A percentile compares a stretch with the other conserved stretches of the same genome.
Evolutionary conservation across 2,329 filamentous ascomycete genomes (phyloP).

Genomic region (Cadophora sp.): DNA sequence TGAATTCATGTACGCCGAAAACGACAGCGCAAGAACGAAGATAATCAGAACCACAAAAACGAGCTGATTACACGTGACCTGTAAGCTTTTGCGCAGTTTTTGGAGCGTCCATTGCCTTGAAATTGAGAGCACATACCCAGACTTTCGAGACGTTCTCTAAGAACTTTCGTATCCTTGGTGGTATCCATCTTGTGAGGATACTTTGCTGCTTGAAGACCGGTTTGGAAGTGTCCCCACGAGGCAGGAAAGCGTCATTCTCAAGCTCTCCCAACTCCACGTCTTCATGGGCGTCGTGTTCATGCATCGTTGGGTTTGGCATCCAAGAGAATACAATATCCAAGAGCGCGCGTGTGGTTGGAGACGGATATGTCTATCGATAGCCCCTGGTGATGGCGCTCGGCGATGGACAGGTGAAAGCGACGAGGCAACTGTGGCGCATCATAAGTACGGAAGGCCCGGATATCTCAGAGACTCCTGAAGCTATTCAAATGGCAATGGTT

Average conservation of each 20-base stretch:
- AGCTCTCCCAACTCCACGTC: slow-evolving; percentile 26
- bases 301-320: neutral
- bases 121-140: slow-evolving; percentile 18
- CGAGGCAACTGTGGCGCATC: slow-evolving; percentile 5
- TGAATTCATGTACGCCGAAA: slow-evolving; percentile 24
- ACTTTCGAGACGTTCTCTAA: slow-evolving; percentile 26
- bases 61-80: slow-evolving; percentile 30
- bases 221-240: slow-evolving; percentile 4
- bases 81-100: slow-evolving; percentile 1
- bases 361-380: neutral
- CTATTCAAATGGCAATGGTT: neutral
- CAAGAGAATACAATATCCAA: neutral
- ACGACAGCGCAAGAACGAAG: slow-evolving; percentile 28
- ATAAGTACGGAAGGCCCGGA: slow-evolving; percentile 9
- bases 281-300: neutral
- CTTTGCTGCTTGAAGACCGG: neutral
- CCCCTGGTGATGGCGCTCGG: neutral
- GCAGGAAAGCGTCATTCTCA: slow-evolving; percentile 31
- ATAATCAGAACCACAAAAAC: slow-evolving; percentile 24
- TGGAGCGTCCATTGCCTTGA: neutral
- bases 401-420: neutral
- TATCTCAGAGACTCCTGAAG: no score
- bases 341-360: neutral
- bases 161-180: slow-evolving; percentile 21
- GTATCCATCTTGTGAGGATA: slow-evolving; percentile 25